A percentile compares a stretch with the other conserved stretches of the same genome.
phyloP scores from a whole-genome alignment of 2,329 filamentous ascomycete genomes.

The Dryadomyces quercivorus region DNA sequence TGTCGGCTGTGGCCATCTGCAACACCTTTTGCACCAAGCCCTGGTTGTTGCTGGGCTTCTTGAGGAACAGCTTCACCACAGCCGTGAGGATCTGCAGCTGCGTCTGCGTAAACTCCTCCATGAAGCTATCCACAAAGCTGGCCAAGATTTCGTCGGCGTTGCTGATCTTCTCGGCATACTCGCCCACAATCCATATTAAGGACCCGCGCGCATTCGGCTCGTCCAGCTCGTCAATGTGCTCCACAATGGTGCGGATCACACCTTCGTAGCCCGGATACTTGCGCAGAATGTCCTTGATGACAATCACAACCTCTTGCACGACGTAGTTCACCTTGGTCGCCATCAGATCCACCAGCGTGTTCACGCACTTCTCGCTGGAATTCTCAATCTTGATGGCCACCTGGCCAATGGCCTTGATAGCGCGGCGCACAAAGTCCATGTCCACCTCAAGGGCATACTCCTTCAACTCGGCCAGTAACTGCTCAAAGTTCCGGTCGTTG shows the following conservation, averaged over 20 bases:
- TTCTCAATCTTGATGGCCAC: slow-evolving; percentile 97
- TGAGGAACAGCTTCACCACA: slow-evolving; percentile 93
- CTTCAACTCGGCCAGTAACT: slow-evolving; percentile 85
- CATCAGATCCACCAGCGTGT: slow-evolving; percentile 84
- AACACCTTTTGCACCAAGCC: slow-evolving; percentile 87
- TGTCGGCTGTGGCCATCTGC: slow-evolving; percentile 83
- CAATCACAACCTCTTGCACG: slow-evolving; percentile 95
- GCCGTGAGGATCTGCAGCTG: slow-evolving; percentile 95
- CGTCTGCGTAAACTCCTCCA: slow-evolving; percentile 97
- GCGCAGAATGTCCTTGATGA: slow-evolving; percentile 96
- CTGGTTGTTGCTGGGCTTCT: slow-evolving; percentile 88
- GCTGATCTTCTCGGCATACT: slow-evolving; percentile 98
- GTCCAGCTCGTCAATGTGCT: slow-evolving; percentile 93
- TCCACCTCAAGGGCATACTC: slow-evolving; percentile 97
- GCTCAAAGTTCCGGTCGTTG: slow-evolving; percentile 92
- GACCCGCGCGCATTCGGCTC: slow-evolving; percentile 84
- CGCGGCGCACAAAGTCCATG: slow-evolving; percentile 94
- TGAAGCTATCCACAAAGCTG: slow-evolving; percentile 86
- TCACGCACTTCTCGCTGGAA: slow-evolving; percentile 90
- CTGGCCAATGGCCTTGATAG: slow-evolving; percentile 92
- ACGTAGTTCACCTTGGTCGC: slow-evolving; percentile 98
- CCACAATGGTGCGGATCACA: slow-evolving; percentile 90
- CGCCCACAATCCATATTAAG: slow-evolving; percentile 96
- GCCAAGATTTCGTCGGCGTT: slow-evolving; percentile 93
- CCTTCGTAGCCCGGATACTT: slow-evolving; percentile 98